These are phyloP conservation scores for Neonectria punicea DNA, from an alignment of 2,329 filamentous ascomycete genomes.

Conservation along the genomic window DNA sequence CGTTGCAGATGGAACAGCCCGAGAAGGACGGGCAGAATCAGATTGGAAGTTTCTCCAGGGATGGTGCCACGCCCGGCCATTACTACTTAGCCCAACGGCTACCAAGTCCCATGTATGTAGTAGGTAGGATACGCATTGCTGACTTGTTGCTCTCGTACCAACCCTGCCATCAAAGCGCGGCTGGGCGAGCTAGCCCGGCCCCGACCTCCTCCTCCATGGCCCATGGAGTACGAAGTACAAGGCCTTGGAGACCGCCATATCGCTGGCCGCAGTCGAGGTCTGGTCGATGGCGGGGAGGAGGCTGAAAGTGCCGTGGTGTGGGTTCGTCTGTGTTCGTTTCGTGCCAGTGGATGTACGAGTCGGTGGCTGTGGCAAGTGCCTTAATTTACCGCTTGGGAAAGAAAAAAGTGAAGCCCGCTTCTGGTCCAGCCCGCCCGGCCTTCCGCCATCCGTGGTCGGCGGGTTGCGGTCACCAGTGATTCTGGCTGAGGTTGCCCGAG, in stretches of 20 bases:
- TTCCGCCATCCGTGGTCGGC: conserved; percentile 11
- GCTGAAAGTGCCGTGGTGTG: not conserved
- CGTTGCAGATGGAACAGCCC: not conserved
- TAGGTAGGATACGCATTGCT: not conserved
- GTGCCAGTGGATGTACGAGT: not conserved
- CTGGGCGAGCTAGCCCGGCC: not conserved
- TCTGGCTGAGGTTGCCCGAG: conserved; percentile 7
- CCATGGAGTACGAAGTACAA: not conserved
- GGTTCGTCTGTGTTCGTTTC: not conserved
- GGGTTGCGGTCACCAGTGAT: not conserved
- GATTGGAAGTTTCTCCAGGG: not conserved
- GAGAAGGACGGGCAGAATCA: not conserved
- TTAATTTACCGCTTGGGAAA: too few relatives aligned
- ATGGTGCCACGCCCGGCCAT: not conserved
- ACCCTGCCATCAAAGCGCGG: conserved; percentile 2
- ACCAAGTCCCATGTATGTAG: not conserved
- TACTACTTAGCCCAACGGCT: not conserved
- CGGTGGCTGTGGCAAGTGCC: not conserved
- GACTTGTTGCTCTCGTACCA: not conserved
- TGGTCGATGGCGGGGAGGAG: not conserved
- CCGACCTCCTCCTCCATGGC: not conserved
- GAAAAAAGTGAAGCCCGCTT: not conserved
- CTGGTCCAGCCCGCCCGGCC: not conserved
- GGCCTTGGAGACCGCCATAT: too few relatives aligned
- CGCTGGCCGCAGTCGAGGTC: too few relatives aligned